Evolutionary conservation across 371 early-diverging fungal species (phyloP), one percentile per base, ranked within the genome.

Genomic region (Amoeboaphelidium occidentale): DNA sequence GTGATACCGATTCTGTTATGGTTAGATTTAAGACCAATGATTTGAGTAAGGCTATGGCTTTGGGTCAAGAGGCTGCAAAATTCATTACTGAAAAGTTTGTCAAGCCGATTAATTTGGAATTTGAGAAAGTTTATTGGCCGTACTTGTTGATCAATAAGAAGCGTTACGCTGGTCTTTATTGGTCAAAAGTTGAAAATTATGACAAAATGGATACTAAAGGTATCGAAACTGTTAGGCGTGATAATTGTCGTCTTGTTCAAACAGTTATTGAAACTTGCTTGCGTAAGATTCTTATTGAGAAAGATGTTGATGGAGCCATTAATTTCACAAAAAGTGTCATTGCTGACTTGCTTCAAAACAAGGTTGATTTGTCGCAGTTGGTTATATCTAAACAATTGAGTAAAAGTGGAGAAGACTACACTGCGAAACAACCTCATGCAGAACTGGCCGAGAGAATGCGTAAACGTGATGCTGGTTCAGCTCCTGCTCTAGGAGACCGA

Each of bases 1-100:
- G 99, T 46, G 99, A 99, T 63, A 99, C 99, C 0, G 99, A 99
- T 70, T 98, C 99, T 1, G 98, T 99, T 24, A 99, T 99, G 99
- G 89, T 99, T 48, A 89, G 91, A 49, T 96, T 97, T 72, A 87
- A 88, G 25, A 78, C 74, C 12, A 61, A 69, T 32, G 68, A 66
- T 47, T 65, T 97, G 22, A 75, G 66, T 23, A 81, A 88, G 14
- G 79, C 89, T 1, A 93, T 96, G 97, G 61, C 69, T 25, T 63
- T 92, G 1, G 90, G 94, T 53, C 58, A 65, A 43, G 80, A 87
- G 59, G 94, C 90, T 0, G 90, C 97, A 1, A 70, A 72, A 21
- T 63, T 72, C 49, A 91, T 99, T 0, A 86, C 98, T 0, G 57
- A 59, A 10, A 67, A 78, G 52, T 98, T 99, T 57, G 64, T 87